Evolutionary conservation across 129 eudicot species (phyloP), one percentile per base, ranked within the genome.

Genomic region (Erigeron canadensis): DNA sequence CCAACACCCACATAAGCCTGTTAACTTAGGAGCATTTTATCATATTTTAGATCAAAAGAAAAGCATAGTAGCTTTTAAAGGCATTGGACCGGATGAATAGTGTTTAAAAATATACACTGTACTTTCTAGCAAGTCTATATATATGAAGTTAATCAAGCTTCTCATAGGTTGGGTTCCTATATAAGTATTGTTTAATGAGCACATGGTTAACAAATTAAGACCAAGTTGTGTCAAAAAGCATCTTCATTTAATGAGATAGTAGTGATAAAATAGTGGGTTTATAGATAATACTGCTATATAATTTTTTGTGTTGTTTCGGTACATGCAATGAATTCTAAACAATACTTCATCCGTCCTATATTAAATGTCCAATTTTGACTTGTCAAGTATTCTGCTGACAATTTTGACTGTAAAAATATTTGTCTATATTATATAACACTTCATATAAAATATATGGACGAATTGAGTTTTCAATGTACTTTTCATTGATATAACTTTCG

Each of bases 211-310:
- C 60, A 71, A 23, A 53, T 13, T 44, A 78, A 71, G 41, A 57
- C 61, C 72, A 71, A 54, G 75, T 76, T 44, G 77, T 44, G 65
- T 71, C 46, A 34, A 71, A 78, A 78, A 56, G 77, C 72, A 78
- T 78, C 77, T 63, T 78, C 60, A 34, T 77, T 70, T 70, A 54
- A 62, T 61, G 81, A 51, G 3, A 70, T 17, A 63, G 71, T 61
- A 70, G 46, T 19, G 63, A 15, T 53, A 53, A 53, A n/a, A 4
- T 17, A 53, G 3, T 3, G 34, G 34, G 34, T 28, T 28, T 28
- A n/a, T n/a, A n/a, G n/a, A n/a, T n/a, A n/a, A n/a, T n/a, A n/a
- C n/a, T n/a, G n/a, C n/a, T n/a, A n/a, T n/a, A n/a, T n/a, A n/a
- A n/a, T n/a, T n/a, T n/a, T n/a, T n/a, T n/a, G n/a, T n/a, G n/a